Evolutionary conservation across 1,284 basidiomycete species (phyloP).

Genomic region (Papiliotrema fonsecae): DNA sequence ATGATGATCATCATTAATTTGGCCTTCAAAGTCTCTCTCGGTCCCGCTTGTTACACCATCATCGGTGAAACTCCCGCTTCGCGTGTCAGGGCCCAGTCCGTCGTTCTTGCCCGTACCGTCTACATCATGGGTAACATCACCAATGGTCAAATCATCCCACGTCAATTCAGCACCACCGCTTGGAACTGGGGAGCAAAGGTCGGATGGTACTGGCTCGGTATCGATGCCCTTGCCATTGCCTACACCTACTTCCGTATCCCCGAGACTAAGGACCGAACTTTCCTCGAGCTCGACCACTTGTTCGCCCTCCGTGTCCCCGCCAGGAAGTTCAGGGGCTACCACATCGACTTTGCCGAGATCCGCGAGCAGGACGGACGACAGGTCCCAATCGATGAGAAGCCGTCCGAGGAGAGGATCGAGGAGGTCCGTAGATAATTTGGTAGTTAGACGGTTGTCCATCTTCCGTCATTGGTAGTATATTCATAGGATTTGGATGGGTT

Average conservation of each 20-base stretch:
- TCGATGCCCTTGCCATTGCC: conserved; percentile 6
- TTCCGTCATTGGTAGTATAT: too few species aligned
- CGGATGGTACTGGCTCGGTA: conserved; percentile 44
- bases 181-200: conserved; percentile 50
- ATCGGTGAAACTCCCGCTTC: conserved; percentile 22
- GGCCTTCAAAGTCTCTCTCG: conserved; percentile 21
- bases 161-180: conserved; percentile 46
- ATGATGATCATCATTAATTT: conserved; percentile 31
- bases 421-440: too few species aligned
- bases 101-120: conserved; percentile 48
- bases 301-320: conserved; percentile 32
- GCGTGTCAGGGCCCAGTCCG: conserved; percentile 48
- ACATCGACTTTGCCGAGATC: conserved; percentile 15
- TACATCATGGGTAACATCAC: conserved; percentile 48
- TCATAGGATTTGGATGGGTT: too few species aligned
- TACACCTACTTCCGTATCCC: conserved; percentile 22
- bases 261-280: conserved; percentile 20
- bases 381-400: too few species aligned
- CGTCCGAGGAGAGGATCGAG: too few species aligned
- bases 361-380: background rate
- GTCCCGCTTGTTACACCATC: conserved; percentile 20
- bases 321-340: conserved; percentile 28
- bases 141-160: conserved; percentile 36
- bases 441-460: too few species aligned
- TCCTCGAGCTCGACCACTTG: conserved; percentile 33